Evolutionary conservation across 495 filamentous ascomycete genomes (phyloP).

Genomic region (Sporormia fimetaria): DNA sequence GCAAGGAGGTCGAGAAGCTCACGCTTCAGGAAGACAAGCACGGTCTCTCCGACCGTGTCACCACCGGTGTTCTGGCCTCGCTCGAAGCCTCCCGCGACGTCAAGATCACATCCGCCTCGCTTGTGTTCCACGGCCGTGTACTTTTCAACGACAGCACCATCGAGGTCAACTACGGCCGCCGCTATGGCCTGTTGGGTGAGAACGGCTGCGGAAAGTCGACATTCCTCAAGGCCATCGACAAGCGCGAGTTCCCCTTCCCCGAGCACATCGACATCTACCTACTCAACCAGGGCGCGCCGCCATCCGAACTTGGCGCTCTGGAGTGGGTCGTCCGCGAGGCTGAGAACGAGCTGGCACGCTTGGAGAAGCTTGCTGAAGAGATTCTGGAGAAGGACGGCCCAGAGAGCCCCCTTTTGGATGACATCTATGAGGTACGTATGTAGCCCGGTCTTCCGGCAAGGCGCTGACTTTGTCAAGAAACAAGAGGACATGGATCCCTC

Average conservation of each 20-base stretch:
- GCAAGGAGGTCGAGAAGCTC: conserved; percentile 71
- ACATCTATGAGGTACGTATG: conserved; percentile 81
- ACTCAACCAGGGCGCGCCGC: conserved; percentile 93
- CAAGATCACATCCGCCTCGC: conserved; percentile 85
- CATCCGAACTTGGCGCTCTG: conserved; percentile 75
- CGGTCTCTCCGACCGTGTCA: conserved; percentile 93
- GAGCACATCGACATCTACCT: conserved; percentile 98
- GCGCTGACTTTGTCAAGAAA: conserved; percentile 45
- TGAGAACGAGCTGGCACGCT: conserved; percentile 77
- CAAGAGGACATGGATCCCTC: conserved; percentile 99
- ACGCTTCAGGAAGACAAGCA: conserved; percentile 87
- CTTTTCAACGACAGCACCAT: conserved; percentile 86
- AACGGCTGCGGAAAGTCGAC: conserved; percentile 99
- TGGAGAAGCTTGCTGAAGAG: conserved; percentile 82
- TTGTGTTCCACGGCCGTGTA: conserved; percentile 96
- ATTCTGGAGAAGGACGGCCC: conserved; percentile 85
- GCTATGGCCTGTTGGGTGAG: conserved; percentile 92
- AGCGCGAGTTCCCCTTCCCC: conserved; percentile 88
- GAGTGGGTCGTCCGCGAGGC: conserved; percentile 97
- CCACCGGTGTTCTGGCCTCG: conserved; percentile 90
- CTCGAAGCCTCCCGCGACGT: conserved; percentile 74
- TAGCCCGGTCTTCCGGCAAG: neutral
- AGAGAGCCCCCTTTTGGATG: conserved; percentile 81
- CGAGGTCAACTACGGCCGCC: conserved; percentile 83
- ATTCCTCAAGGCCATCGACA: conserved; percentile 83